Percentiles rank a stretch among this genome's conserved stretches.
These are phyloP conservation scores for Chaetomium olivaceum DNA, from an alignment of 2,329 filamentous ascomycete genomes.

Conservation along the genomic window DNA sequence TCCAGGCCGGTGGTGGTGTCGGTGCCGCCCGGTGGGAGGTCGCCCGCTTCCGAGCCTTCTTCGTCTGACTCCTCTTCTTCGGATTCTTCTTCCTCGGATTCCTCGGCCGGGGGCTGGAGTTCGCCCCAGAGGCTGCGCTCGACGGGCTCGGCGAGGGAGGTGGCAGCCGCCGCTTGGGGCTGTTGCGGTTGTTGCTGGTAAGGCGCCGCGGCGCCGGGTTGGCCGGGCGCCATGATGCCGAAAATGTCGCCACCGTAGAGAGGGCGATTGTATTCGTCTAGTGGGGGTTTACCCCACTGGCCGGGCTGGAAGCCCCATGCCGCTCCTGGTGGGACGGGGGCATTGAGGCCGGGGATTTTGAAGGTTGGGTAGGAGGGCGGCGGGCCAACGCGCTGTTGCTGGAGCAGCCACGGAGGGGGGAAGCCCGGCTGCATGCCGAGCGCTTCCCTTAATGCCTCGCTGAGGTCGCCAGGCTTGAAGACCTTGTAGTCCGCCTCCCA, in stretches of 20 bases:
- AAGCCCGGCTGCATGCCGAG: conserved; percentile 91
- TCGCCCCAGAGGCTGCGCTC: conserved; percentile 93
- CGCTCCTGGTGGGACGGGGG: conserved; percentile 83
- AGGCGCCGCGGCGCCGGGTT: conserved; percentile 31
- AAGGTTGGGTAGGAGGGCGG: conserved; percentile 94
- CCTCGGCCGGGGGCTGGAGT: conserved; percentile 75
- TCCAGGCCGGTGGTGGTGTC: conserved; percentile 77
- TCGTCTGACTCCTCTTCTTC: conserved; percentile 66
- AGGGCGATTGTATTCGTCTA: conserved; percentile 89
- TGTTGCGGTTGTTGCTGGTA: conserved; percentile 28
- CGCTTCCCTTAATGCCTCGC: conserved; percentile 85
- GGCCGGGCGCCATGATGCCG: conserved; percentile 59
- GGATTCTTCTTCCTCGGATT: conserved; percentile 68
- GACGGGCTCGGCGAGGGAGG: conserved; percentile 68
- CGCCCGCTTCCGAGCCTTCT: conserved; percentile 64
- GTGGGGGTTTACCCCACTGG: conserved; percentile 92
- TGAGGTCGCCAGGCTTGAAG: conserved; percentile 85
- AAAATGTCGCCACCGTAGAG: conserved; percentile 95
- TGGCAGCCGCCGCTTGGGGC: conserved; percentile 33
- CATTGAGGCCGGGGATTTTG: conserved; percentile 91
- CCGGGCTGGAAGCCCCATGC: conserved; percentile 95
- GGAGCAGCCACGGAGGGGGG: conserved; percentile 95
- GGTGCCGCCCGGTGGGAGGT: conserved; percentile 62
- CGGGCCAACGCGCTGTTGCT: conserved; percentile 90
- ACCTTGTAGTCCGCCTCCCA: conserved; percentile 93